Percentiles rank a stretch among this genome's conserved stretches.
These are phyloP conservation scores for Tolypocladium tropicale DNA, from an alignment of 2,329 filamentous ascomycete species.

Conservation along the genomic window DNA sequence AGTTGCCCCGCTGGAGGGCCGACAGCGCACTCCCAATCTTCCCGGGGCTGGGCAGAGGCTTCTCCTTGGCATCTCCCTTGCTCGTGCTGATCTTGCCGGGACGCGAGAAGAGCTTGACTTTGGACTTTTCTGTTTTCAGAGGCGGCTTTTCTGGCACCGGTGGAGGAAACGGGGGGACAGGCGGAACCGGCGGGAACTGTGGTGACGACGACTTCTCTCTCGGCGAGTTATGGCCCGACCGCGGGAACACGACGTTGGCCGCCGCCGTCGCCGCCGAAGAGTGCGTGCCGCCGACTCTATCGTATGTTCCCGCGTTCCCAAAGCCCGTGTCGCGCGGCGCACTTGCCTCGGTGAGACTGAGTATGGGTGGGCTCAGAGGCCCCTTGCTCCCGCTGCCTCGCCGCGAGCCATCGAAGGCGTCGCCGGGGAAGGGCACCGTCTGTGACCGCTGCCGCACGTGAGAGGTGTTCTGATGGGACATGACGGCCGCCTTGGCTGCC, in stretches of 20 bases:
- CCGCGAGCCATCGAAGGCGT: slow-evolving; percentile 31
- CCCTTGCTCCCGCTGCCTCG: slow-evolving; percentile 34
- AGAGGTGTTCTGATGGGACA: slow-evolving; percentile 45
- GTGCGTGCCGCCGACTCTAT: slow-evolving; percentile 43
- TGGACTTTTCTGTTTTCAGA: slow-evolving; percentile 55
- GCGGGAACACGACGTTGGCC: slow-evolving; percentile 64
- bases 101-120: slow-evolving; percentile 73
- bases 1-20: slow-evolving; percentile 54
- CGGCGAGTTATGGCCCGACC: slow-evolving; percentile 47
- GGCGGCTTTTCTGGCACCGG: slow-evolving; percentile 44
- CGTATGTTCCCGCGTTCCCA: slow-evolving; percentile 38
- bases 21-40: slow-evolving; percentile 59
- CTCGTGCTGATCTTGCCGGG: slow-evolving; percentile 61
- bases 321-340: slow-evolving; percentile 48
- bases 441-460: slow-evolving; percentile 60
- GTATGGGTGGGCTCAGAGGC: slow-evolving; percentile 49
- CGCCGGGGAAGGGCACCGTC: slow-evolving; percentile 52
- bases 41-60: slow-evolving; percentile 61
- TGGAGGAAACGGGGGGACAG: slow-evolving; percentile 26
- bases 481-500: slow-evolving; percentile 67
- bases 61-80: slow-evolving; percentile 56
- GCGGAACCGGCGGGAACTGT: slow-evolving; percentile 27
- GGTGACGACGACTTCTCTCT: slow-evolving; percentile 24
- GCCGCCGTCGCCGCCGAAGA: slow-evolving; percentile 53
- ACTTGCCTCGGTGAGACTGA: slow-evolving; percentile 56